These are phyloP conservation scores for Thalassiosira mediterranea DNA, from an alignment of 352 stramenopile species.

Conservation along the genomic window DNA sequence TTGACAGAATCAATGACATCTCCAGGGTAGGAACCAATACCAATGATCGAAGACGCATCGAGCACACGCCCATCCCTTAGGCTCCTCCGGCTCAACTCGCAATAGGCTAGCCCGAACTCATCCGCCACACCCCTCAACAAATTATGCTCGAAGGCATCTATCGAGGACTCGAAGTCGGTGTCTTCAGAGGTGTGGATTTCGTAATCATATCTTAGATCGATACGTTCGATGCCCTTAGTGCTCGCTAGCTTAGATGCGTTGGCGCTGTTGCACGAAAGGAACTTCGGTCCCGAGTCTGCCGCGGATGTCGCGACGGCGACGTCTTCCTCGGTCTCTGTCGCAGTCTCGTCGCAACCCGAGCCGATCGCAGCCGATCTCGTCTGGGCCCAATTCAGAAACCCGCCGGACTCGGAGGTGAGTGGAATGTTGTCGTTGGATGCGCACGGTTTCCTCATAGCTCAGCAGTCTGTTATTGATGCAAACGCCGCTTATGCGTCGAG, in stretches of 20 bases:
- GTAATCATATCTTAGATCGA: conserved; percentile 27
- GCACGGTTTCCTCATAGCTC: too few relatives aligned
- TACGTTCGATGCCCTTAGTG: neutral
- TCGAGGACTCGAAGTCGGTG: neutral
- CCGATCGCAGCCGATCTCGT: too few relatives aligned
- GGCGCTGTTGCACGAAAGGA: conserved; percentile 17
- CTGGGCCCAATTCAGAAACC: too few relatives aligned
- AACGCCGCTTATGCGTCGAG: too few relatives aligned
- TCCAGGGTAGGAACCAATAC: conserved; percentile 22
- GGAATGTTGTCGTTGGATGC: too few relatives aligned
- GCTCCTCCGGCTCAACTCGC: conserved; percentile 11
- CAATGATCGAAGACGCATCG: conserved; percentile 9
- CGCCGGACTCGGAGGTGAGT: too few relatives aligned
- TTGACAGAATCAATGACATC: conserved; percentile 13
- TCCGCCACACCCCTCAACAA: conserved; percentile 20
- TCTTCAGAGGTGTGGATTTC: conserved; percentile 26
- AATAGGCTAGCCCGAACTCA: conserved; percentile 6
- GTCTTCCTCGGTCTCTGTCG: neutral
- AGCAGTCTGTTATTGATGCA: too few relatives aligned
- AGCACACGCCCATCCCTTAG: neutral
- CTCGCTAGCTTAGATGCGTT: conserved; percentile 2
- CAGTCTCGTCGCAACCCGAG: too few relatives aligned
- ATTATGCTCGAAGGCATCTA: conserved; percentile 13
- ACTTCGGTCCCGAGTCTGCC: neutral
- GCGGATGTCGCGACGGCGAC: neutral